Base-by-base conservation (phyloP, 2,329 filamentous ascomycete genomes). In the Neospermospora avenae region DNA sequence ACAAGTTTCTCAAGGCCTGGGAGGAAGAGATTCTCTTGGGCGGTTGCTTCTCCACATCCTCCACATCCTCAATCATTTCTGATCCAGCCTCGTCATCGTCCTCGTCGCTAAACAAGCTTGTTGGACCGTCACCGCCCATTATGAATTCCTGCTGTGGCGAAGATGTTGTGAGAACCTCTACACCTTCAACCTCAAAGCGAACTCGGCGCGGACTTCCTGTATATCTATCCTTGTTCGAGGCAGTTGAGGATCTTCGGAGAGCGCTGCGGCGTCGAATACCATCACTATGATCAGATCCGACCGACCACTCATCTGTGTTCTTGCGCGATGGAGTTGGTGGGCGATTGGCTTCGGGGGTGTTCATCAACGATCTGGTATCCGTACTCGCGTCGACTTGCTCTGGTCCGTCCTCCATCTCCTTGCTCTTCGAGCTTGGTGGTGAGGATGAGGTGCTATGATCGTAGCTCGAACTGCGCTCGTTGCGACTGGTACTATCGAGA, bases 141-240 rank as follows among this genome's bases (percentile, higher is more conserved):
- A 58, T 45, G 8, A 65, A 56, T 6, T 56, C 58, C 11, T 63
- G 55, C 35, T 57, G 35, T 49, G 84, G 84, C 22, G 83, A 85
- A 25, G 79, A 75, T 48, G 84, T 85, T 20, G 84, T 83, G 59
- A 85, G 74, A 37, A 88, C 82, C 68, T 87, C 83, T 64, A 79
- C 75, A 56, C 84, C 84, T 69, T 80, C 79, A 48, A 87, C 80
- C 39, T 85, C 80, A 64, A 87, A 87, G 51, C 85, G 83, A 59
- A 87, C 85, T 61, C 83, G 78, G 31, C 84, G 79, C n/a, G 82
- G 83, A 67, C 83, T 85, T 45, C 77, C 76, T 5, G n/a, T n/a
- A n/a, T n/a, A n/a, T n/a, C 25, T 51, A 3, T 57, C 42, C 48
- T 73, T 74, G 56, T 79, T 77, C 53, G 77, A 80, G 25, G 80